Base-by-base conservation (phyloP, 129 eudicot genomes). In the Calendula officinalis region DNA sequence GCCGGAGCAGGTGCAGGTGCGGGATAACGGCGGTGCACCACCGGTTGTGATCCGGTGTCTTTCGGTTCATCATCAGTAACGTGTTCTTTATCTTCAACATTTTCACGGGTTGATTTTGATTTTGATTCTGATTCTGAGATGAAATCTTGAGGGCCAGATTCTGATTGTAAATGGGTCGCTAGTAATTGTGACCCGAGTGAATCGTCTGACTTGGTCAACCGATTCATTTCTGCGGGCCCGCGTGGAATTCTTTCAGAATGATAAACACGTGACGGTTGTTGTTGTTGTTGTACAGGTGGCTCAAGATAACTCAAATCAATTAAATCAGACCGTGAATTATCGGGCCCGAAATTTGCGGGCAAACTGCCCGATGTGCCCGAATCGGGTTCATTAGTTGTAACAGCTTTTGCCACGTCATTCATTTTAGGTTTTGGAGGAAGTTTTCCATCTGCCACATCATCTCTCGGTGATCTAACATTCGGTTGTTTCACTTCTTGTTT, bases 171-270 rank as follows among this genome's bases (percentile, higher is more conserved):
- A 62, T 83, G 85, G 17, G 82, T 72, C 5, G 79, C 82, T 35
- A 88, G 77, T 49, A 85, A 81, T 49, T 83, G 99, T 38, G 96
- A 79, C 64, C 76, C 78, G 40, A 74, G 91, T 51, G 90, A 78
- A 66, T 94, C 97, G 14, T 94, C 97, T 53, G 99, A 94, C 80
- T 94, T 92, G 27, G 99, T 85, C 72, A 86, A 72, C 78, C 99
- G 70, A 71, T 75, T 79, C 44, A 55, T 56, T 70, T 80, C 92
- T 10, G 66, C 69, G 66, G 82, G 96, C 37, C 91, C 96, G 22
- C 96, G 86, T 10, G 96, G 99, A 56, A 83, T 77, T 42, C 91
- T 66, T 75, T 85, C 89, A 4, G 99, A 94, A 39, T 77, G 75
- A 65, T 78, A 94, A 64, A 77, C 80, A 70, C 97, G 80, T 72